Conservation (phyloP, 148 eudicot species). For the Camellia lanceoleosa region DNA sequence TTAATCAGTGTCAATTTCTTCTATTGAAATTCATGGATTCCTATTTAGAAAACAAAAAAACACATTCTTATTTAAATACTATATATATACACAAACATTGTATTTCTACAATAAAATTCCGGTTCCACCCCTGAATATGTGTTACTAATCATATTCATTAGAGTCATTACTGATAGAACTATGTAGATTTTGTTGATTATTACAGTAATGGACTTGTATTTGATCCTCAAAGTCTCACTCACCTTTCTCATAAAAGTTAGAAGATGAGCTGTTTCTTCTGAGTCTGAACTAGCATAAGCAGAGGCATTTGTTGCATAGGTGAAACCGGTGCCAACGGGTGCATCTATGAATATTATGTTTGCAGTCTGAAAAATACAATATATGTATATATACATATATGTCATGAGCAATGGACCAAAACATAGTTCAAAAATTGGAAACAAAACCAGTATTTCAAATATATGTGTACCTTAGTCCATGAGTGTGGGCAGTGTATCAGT, state of each 20-base stretch:
- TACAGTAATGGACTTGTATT: neutral
- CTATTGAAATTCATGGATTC: too few relatives aligned
- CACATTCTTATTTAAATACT: too few relatives aligned
- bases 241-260: slow-evolving; percentile 29
- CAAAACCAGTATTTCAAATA: neutral
- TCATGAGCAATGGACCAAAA: neutral
- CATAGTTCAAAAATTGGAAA: neutral
- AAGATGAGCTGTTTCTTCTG: slow-evolving; percentile 13
- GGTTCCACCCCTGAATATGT: too few relatives aligned
- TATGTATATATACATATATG: too few relatives aligned
- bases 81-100: too few relatives aligned
- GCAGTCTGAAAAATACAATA: slow-evolving; percentile 16
- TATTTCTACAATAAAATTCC: too few relatives aligned
- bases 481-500: slow-evolving; percentile 22
- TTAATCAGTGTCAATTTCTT: too few relatives aligned
- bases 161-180: too few relatives aligned
- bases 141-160: too few relatives aligned
- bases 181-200: too few relatives aligned
- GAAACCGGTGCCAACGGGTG: slow-evolving; percentile 43
- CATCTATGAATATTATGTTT: slow-evolving; percentile 33
- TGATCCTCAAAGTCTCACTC: neutral
- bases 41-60: too few relatives aligned
- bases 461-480: slow-evolving; percentile 46
- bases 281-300: slow-evolving; percentile 19
- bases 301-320: slow-evolving; percentile 28